phyloP scores from a whole-genome alignment of 2,329 filamentous ascomycete species.

The Capronia americana region DNA sequence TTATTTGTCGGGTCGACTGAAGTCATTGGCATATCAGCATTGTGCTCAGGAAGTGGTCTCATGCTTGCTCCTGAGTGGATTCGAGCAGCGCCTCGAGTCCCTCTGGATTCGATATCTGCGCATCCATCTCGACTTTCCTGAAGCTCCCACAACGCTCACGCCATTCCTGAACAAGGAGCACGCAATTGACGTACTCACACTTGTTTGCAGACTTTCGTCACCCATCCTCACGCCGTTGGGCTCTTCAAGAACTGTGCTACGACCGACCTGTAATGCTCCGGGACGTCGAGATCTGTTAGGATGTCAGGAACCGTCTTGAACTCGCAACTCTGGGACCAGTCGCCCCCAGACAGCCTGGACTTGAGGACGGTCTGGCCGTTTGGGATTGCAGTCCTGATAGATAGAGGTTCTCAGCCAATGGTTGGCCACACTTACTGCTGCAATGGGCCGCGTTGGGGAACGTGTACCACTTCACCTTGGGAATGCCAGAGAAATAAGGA shows the following conservation, averaged over 20 bases:
- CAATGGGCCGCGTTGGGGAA: constrained; percentile 42
- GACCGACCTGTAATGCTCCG: constrained; percentile 45
- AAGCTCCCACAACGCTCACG: neutral
- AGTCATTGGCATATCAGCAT: too few relatives aligned
- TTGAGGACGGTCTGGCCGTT: neutral
- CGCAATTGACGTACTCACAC: neutral
- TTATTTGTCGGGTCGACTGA: too few relatives aligned
- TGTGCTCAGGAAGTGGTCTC: neutral
- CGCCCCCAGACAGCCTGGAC: neutral
- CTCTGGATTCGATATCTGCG: neutral
- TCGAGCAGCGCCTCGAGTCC: neutral
- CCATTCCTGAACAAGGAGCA: neutral
- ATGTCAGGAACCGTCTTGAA: neutral
- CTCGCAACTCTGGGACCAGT: neutral
- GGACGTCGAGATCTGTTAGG: constrained; percentile 46
- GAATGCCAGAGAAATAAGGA: constrained; percentile 42
- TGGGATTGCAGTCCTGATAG: neutral
- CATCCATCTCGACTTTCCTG: neutral
- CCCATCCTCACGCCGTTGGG: neutral
- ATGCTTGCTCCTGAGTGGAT: neutral
- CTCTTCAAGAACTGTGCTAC: constrained; percentile 45
- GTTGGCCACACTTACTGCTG: constrained; percentile 31
- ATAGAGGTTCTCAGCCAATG: neutral
- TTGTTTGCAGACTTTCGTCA: neutral
- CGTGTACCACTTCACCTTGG: constrained; percentile 51